Evolutionary conservation across 208 protist species (phyloP).

Genomic region (Leptomonas pyrrhocoris): DNA sequence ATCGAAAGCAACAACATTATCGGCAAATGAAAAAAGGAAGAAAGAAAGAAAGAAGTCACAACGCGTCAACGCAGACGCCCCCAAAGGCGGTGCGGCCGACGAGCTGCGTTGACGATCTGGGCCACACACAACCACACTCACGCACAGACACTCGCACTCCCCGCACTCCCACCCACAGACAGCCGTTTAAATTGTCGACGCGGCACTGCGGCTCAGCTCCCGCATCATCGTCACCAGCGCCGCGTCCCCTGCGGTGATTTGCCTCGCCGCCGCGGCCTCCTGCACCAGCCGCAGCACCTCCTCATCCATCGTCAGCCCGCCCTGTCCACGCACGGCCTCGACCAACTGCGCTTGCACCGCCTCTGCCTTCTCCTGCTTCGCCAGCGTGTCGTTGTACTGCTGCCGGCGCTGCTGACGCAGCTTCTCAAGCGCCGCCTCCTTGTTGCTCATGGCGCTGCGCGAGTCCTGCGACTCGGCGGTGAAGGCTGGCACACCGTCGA

Average conservation of each 20-base stretch:
- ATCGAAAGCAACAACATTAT: too few species aligned
- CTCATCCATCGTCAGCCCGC: slow-evolving; percentile 32
- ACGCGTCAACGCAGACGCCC: too few species aligned
- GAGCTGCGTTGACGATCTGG: too few species aligned
- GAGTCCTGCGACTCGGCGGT: slow-evolving; percentile 86
- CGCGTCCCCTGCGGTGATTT: slow-evolving; percentile 26
- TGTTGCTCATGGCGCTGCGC: slow-evolving; percentile 82
- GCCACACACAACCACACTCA: too few species aligned
- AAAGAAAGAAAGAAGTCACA: too few species aligned
- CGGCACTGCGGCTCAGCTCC: slow-evolving; percentile 22
- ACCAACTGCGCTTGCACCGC: slow-evolving; percentile 47
- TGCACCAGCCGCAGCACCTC: slow-evolving; percentile 20
- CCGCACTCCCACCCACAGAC: too few species aligned
- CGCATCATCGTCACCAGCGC: slow-evolving; percentile 35
- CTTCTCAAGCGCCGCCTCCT: slow-evolving; percentile 72
- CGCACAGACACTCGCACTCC: too few species aligned
- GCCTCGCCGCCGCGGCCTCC: slow-evolving; percentile 21
- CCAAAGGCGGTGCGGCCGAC: too few species aligned
- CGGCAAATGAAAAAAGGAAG: too few species aligned
- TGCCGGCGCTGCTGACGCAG: slow-evolving; percentile 51
- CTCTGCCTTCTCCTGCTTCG: slow-evolving; percentile 51
- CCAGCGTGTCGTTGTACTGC: slow-evolving; percentile 79
- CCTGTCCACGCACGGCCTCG: slow-evolving; percentile 17
- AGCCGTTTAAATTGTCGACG: not conserved
- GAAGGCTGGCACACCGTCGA: slow-evolving; percentile 75